Evolutionary conservation across 805 yeast genomes (phyloP).

Genomic region (Ogataea nitratoaversa): DNA sequence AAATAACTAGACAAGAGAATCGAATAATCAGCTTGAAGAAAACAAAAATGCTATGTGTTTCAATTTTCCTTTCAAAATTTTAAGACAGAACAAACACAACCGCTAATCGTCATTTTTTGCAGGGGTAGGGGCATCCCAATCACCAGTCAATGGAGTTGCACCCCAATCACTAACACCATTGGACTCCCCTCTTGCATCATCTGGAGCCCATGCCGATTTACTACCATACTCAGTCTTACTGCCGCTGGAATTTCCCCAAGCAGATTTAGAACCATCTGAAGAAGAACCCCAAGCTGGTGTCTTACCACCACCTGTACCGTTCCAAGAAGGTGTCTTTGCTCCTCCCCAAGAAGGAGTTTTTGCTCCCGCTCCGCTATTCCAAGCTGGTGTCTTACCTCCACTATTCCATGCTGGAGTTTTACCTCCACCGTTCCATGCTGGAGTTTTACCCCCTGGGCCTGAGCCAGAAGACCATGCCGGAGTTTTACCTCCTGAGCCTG

Average conservation of each 20-base stretch:
- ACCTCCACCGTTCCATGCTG: slow-evolving; percentile 38
- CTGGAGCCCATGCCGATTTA: slow-evolving; percentile 42
- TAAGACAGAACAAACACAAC: background rate
- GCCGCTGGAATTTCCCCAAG: slow-evolving; percentile 34
- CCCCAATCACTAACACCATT: slow-evolving; percentile 31
- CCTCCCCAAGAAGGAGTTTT: slow-evolving; percentile 36
- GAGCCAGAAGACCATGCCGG: slow-evolving; percentile 35
- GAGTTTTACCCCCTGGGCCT: slow-evolving; percentile 35
- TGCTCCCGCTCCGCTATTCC: slow-evolving; percentile 36
- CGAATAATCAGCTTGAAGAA: no score
- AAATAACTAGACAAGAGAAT: no score
- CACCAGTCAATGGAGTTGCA: slow-evolving; percentile 43
- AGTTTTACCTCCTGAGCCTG: slow-evolving; percentile 31
- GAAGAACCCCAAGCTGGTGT: slow-evolving; percentile 51
- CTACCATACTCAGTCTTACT: slow-evolving; percentile 47
- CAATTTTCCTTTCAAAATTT: no score
- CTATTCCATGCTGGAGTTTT: slow-evolving; percentile 33
- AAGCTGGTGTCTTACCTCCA: slow-evolving; percentile 27
- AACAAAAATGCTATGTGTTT: no score
- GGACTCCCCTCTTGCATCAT: slow-evolving; percentile 12
- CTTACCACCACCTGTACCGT: slow-evolving; percentile 40
- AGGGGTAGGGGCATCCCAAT: slow-evolving; percentile 46
- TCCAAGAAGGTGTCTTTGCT: slow-evolving; percentile 32
- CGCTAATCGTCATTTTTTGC: slow-evolving; percentile 27
- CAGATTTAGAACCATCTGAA: slow-evolving; percentile 19